These are phyloP conservation scores for Pinus tabuliformis DNA, from an alignment of 75 land plant species.

Conservation along the genomic window DNA sequence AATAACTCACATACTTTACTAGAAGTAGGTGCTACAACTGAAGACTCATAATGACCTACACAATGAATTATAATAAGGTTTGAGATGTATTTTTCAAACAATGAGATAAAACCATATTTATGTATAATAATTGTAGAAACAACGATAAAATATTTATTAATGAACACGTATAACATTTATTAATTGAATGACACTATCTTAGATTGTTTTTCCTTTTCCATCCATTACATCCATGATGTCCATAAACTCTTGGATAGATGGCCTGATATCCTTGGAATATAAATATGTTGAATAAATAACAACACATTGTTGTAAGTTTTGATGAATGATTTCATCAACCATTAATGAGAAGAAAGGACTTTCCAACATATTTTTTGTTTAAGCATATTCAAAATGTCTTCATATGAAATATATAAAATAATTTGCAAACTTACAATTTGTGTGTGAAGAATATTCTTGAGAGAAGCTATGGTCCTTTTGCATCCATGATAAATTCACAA, in stretches of 20 bases:
- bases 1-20: background rate
- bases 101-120: too few species aligned
- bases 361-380: too few species aligned
- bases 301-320: background rate
- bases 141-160: too few species aligned
- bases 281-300: background rate
- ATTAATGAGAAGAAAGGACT: background rate
- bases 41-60: background rate
- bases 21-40: background rate
- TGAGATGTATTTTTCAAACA: too few species aligned
- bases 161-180: background rate
- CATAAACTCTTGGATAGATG: background rate
- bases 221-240: background rate
- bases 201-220: background rate
- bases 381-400: too few species aligned
- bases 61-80: too few species aligned
- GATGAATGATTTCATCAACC: background rate
- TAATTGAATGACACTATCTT: background rate
- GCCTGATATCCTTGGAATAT: background rate
- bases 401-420: too few species aligned
- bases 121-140: too few species aligned
- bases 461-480: too few species aligned
- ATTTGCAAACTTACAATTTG: too few species aligned
- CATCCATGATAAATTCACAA: too few species aligned
- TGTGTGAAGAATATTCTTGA: too few species aligned